Base-by-base conservation (phyloP, 2,329 filamentous ascomycete species). In the Ceratocystis albifundus region DNA sequence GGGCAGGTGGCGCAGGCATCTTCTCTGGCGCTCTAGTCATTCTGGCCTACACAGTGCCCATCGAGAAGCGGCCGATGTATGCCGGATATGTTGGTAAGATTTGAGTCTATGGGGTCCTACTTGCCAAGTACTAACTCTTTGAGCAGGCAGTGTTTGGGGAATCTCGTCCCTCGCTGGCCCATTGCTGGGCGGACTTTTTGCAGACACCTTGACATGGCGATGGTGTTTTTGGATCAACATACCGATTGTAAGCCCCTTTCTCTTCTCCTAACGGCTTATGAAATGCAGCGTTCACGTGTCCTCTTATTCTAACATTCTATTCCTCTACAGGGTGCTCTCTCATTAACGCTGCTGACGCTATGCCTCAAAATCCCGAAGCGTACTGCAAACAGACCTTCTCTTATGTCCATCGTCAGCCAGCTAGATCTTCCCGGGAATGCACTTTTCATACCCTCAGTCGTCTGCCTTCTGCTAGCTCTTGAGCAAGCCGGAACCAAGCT, bases 21-120 rank as follows among this genome's bases (percentile, higher is more conserved):
- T 80, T 80, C 70, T 78, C 77, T 20, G 80, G 79, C 0, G 74
- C 74, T 0, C 69, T 76, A 41, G 74, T 74, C 25, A 76, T 82
- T 67, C 76, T 80, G 44, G 73, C 74, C n/a, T 73, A 74, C 62
- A 73, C 72, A 2, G 74, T 76, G 1, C 74, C 75, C 4, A 71
- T 76, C 20, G 71, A 71, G 17, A 71, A 71, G 44, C 69, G 75
- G 1, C 73, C 75, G 17, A 67, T 76, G 25, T 76, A 74, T 57
- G 74, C 72, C n/a, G 78, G 79, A 28, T 65, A 66, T 28, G 64
- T 69, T 61, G 67, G 67, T 65, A 65, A 30, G 63, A 8, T 2
- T 57, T 12, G 10, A 28, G 2, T 20, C 15, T 12, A 4, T 8
- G 3, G 61, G 68, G 77, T 2, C 48, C 12, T 48, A 15, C 5